phyloP scores from a whole-genome alignment of 2,329 filamentous ascomycete genomes.

The Helotiales sp. region DNA sequence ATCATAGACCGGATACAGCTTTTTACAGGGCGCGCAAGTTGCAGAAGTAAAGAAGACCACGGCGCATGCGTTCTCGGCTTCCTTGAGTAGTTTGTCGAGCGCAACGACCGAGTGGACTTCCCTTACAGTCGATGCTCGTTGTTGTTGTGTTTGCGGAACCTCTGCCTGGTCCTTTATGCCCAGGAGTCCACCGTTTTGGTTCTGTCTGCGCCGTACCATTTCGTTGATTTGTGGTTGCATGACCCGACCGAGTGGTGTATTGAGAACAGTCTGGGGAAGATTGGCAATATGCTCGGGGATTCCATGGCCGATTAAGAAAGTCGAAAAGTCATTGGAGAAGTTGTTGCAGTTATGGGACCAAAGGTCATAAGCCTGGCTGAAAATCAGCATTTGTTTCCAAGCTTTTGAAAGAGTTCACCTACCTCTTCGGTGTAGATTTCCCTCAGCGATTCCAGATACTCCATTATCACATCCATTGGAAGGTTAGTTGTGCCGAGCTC shows the following conservation, averaged over 20 bases:
- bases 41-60: constrained; percentile 92
- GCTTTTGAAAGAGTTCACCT: constrained; percentile 16
- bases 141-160: constrained; percentile 28
- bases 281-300: constrained; percentile 88
- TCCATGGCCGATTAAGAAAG: constrained; percentile 84
- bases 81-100: constrained; percentile 63
- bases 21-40: constrained; percentile 83
- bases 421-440: constrained; percentile 82
- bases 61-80: constrained; percentile 70
- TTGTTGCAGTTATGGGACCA: constrained; percentile 97
- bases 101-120: constrained; percentile 63
- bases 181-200: constrained; percentile 49
- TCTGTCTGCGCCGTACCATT: constrained; percentile 62
- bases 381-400: neutral
- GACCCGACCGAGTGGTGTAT: constrained; percentile 88
- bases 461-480: constrained; percentile 79
- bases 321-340: constrained; percentile 90
- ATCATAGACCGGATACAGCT: constrained; percentile 81
- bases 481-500: constrained; percentile 77
- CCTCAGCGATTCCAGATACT: constrained; percentile 85
- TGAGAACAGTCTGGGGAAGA: constrained; percentile 82
- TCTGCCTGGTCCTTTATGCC: constrained; percentile 34
- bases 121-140: constrained; percentile 57
- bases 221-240: constrained; percentile 75
- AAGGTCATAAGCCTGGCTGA: constrained; percentile 74